phyloP scores from a whole-genome alignment of 306 rosid species.

The Pyrus communis region DNA sequence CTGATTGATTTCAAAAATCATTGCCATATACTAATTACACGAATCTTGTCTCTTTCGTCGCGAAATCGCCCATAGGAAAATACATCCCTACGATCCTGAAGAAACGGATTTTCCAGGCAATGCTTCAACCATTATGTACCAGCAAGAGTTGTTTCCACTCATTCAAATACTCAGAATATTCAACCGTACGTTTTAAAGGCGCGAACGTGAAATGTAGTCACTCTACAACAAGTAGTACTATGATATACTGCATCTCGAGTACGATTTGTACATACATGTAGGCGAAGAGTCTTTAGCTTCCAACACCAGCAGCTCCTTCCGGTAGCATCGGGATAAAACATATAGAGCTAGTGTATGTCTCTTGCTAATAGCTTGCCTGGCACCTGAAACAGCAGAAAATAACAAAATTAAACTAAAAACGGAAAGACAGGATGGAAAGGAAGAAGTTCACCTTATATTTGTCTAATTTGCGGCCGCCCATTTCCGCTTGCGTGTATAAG shows the following conservation, averaged over 20 bases:
- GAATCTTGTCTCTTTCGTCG: background rate
- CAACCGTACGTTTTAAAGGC: background rate
- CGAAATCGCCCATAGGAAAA: background rate
- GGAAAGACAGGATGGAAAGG: background rate
- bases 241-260: background rate
- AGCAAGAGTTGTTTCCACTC: background rate
- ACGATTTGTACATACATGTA: background rate
- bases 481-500: conserved; percentile 34
- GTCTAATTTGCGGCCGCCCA: conserved; percentile 28
- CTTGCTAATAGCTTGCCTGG: background rate
- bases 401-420: background rate
- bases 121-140: background rate
- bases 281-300: background rate
- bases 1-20: background rate
- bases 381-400: conserved; percentile 1
- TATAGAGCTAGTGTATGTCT: background rate
- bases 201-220: background rate
- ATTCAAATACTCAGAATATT: background rate
- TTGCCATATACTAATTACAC: background rate
- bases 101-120: background rate
- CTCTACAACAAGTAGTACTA: background rate
- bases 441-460: conserved; percentile 26
- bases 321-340: background rate
- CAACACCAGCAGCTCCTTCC: background rate
- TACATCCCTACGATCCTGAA: background rate